These are phyloP conservation scores for Pseudoneurospora amorphoporcata DNA, from an alignment of 495 filamentous ascomycete species.

Conservation along the genomic window DNA sequence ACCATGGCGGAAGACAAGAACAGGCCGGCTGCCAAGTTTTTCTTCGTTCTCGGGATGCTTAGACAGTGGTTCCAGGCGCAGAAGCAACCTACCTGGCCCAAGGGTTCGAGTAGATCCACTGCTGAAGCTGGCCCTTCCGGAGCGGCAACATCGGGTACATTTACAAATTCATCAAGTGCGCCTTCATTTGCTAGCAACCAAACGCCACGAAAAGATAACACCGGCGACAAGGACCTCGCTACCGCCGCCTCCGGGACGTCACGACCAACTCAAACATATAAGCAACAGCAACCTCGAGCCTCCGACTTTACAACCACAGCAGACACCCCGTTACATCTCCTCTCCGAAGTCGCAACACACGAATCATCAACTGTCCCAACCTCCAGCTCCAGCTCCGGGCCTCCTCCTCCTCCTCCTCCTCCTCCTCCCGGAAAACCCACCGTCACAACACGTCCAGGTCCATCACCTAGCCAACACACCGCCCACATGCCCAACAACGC, in stretches of 20 bases:
- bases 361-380: conserved; percentile 25
- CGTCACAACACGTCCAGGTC: not conserved
- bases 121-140: not conserved
- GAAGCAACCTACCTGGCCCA: conserved; percentile 9
- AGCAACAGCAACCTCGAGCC: conserved; percentile 9
- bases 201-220: conserved; percentile 10
- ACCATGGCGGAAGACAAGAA: conserved; percentile 55
- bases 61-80: conserved; percentile 57
- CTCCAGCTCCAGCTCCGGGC: conserved; percentile 2
- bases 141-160: conserved; percentile 8
- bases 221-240: not conserved
- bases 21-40: conserved; percentile 64
- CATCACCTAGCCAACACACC: not conserved
- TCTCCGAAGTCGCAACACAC: conserved; percentile 59
- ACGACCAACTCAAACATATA: not conserved
- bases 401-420: conserved; percentile 2
- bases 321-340: conserved; percentile 51
- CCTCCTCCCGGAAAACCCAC: not conserved
- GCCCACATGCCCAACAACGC: not conserved
- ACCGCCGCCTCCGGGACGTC: not conserved
- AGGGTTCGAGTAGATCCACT: not conserved
- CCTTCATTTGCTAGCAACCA: not conserved
- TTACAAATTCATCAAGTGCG: not conserved
- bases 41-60: conserved; percentile 63
- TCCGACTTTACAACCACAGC: conserved; percentile 20